Percentiles rank a stretch among this genome's conserved stretches.
These are phyloP conservation scores for Claviceps sp. DNA, from an alignment of 2,329 filamentous ascomycete genomes.

Conservation along the genomic window DNA sequence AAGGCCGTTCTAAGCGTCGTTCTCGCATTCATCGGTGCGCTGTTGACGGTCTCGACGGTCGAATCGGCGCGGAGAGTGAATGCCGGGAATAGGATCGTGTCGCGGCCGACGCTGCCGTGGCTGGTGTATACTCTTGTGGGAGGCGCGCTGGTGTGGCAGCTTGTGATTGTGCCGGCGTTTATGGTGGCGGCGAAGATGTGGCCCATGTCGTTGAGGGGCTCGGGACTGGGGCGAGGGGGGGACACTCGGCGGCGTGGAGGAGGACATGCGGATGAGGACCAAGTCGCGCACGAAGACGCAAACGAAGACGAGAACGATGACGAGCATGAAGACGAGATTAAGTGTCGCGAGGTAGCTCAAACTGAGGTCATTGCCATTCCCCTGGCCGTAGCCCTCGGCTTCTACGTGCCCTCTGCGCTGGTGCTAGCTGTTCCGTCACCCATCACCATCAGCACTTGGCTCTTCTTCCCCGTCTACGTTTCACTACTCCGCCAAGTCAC, in stretches of 20 bases:
- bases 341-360: conserved; percentile 17
- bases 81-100: conserved; percentile 20
- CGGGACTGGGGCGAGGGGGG: no score
- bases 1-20: conserved; percentile 27
- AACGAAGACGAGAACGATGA: conserved; percentile 4
- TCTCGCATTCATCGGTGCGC: conserved; percentile 30
- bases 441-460: conserved; percentile 29
- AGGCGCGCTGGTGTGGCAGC: conserved; percentile 37
- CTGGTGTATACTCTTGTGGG: conserved; percentile 34
- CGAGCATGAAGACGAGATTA: not conserved
- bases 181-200: conserved; percentile 28
- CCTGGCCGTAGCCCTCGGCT: conserved; percentile 32
- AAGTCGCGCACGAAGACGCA: not conserved
- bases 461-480: conserved; percentile 39
- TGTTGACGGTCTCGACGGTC: conserved; percentile 35
- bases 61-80: conserved; percentile 34
- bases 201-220: not conserved
- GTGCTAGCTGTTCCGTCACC: conserved; percentile 28
- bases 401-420: conserved; percentile 29
- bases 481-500: conserved; percentile 27
- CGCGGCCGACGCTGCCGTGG: conserved; percentile 28
- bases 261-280: not conserved
- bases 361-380: conserved; percentile 46
- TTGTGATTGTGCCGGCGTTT: conserved; percentile 37
- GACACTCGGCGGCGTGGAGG: no score